These are phyloP conservation scores for Senecio squalidus DNA, from an alignment of 140 eudicot species.

Conservation along the genomic window DNA sequence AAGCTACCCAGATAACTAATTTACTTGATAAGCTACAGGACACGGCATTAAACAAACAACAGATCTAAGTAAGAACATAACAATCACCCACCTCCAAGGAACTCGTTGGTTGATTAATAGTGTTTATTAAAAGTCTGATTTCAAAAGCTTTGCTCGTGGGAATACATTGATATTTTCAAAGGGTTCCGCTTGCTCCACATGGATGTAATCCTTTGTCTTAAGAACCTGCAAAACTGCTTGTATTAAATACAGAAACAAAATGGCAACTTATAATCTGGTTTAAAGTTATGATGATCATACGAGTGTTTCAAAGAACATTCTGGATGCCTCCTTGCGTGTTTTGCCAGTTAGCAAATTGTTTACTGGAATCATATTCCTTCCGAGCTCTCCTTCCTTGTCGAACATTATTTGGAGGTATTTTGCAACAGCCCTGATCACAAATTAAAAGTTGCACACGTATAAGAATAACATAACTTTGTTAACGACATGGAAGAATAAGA, in stretches of 20 bases:
- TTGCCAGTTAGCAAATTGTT: slow-evolving; percentile 68
- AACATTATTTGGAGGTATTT: slow-evolving; percentile 87
- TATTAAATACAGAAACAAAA: not conserved
- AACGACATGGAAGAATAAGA: not conserved
- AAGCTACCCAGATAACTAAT: slow-evolving; percentile 28
- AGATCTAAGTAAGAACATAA: slow-evolving; percentile 27
- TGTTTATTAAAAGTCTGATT: slow-evolving; percentile 52
- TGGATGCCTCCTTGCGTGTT: slow-evolving; percentile 97
- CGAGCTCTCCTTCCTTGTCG: slow-evolving; percentile 69
- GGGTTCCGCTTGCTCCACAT: slow-evolving; percentile 67
- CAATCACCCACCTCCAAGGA: slow-evolving; percentile 13
- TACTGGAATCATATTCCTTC: slow-evolving; percentile 52
- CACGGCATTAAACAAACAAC: slow-evolving; percentile 23
- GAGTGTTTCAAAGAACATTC: slow-evolving; percentile 98
- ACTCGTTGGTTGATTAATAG: not conserved
- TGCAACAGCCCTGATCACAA: slow-evolving; percentile 79
- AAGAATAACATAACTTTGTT: not conserved
- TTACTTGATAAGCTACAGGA: slow-evolving; percentile 12
- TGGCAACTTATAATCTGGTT: not conserved
- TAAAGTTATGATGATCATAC: slow-evolving; percentile 34
- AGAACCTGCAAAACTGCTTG: slow-evolving; percentile 53
- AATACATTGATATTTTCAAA: slow-evolving; percentile 51
- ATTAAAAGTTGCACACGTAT: slow-evolving; percentile 11
- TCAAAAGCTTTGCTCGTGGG: slow-evolving; percentile 69
- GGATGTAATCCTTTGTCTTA: slow-evolving; percentile 87